Base-by-base conservation (phyloP, 1,284 basidiomycete genomes). In the Tilletia indica region DNA sequence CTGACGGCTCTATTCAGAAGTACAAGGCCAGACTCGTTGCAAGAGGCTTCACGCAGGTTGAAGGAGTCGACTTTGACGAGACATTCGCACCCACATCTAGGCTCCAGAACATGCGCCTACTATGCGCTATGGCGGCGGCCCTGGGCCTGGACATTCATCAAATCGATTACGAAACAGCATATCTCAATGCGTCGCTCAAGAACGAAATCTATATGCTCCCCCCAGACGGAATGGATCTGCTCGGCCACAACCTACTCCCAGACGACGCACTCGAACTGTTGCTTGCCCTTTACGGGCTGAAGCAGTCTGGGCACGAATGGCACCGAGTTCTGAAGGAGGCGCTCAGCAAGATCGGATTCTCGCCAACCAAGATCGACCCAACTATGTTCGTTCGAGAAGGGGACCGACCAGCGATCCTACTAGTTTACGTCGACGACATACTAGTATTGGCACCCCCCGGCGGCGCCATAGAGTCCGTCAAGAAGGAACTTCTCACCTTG, bases 11-110 rank as follows among this genome's bases (percentile, higher is more conserved):
- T 12, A 68, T 72, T 12, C 66, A 58, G 11, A 63, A 70, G 25
- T 66, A 38, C 21, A 72, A 71, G 48, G 70, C 70, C 5, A n/a
- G 70, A n/a, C 69, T 71, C 6, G 70, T 71, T 8, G 70, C 70
- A 16, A 47, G 63, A 34, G 71, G 69, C 5, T 66, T 67, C 34
- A 39, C 71, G 16, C 71, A 72, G n/a, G 51, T 72, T 5, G 38
- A 64, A 19, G 71, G 71, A 2, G 42, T 70, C 1, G 31, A 72
- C 38, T 70, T 67, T 51, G 68, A 75, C 4, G 69, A 73, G 34
- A 61, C 63, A 4, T 73, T 71, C 31, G 63, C 71, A 19, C 71
- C 71, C 4, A 69, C 45, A 4, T 39, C 64, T 8, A 21, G 64
- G 58, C 58, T 61, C 19, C 58, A 61, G 21, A 61, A 61, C n/a